Conservation (phyloP, 2,329 filamentous ascomycete species). For the Lachnellula hyalina region DNA sequence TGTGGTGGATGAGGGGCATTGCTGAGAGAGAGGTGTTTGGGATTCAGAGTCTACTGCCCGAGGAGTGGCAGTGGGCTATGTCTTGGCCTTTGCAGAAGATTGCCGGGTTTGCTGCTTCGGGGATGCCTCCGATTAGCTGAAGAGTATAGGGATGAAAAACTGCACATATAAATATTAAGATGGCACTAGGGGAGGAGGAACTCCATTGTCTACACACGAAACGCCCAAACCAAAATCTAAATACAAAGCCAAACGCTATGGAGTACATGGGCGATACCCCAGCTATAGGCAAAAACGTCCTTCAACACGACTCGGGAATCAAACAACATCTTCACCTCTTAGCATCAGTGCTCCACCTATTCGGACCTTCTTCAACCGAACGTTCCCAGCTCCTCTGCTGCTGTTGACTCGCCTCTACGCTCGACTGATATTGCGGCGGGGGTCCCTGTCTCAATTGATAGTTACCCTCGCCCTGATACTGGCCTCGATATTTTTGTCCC, state of each 20-base stretch:
- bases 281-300: background rate
- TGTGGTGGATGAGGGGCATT: conserved; percentile 32
- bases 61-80: conserved; percentile 13
- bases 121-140: background rate
- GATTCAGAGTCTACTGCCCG: conserved; percentile 8
- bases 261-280: background rate
- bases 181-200: background rate
- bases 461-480: background rate
- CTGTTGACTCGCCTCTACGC: no score
- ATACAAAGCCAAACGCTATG: background rate
- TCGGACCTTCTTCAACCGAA: background rate
- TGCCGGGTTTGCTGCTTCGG: background rate
- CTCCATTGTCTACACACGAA: background rate
- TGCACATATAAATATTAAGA: no score
- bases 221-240: background rate
- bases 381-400: background rate
- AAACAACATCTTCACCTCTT: background rate
- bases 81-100: conserved; percentile 8
- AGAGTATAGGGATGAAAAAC: no score
- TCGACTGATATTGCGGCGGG: no score
- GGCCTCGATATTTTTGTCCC: background rate
- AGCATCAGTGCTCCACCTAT: background rate
- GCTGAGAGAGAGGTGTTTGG: conserved; percentile 13
- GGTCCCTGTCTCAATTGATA: background rate
- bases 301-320: background rate